Evolutionary conservation across 139 green algal genomes (phyloP), one percentile per base, ranked within the genome.

Genomic region (Chlamydomonas applanata): DNA sequence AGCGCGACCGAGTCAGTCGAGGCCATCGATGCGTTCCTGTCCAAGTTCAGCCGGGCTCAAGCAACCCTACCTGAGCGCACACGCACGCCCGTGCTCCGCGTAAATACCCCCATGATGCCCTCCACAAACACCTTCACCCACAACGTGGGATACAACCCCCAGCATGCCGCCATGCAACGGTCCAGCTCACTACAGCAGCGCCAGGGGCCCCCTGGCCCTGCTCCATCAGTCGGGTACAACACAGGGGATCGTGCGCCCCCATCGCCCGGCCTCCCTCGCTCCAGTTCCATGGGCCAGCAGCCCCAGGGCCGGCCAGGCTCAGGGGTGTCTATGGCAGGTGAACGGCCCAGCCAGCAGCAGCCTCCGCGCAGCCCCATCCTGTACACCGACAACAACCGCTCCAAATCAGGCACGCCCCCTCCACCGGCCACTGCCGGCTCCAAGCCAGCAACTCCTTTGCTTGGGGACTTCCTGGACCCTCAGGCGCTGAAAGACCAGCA

Each of bases 11-110:
- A 72, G 45, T 65, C 45, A 46, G 56, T 78, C 25, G 72, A 83
- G 59, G 66, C 66, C n/a, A 57, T 83, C 19, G 78, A 83, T 44
- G 68, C 57, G 0, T 83, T 83, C 68, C 72, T 83, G 27, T 27
- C 68, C 20, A 67, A 72, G 0, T 83, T 79, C 76, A 73, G 69
- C 33, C 33, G 35, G 7, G 44, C 71, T 49, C 69, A 61, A n/a
- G 46, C 69, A 25, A 63, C 62, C 20, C 53, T 71, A 36, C 61
- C 62, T 7, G 76, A 74, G 62, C 61, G 62, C 27, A 82, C 54
- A 29, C 49, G 44, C 53, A 74, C 74, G 20, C 74, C 74, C 35
- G 64, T 74, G 5, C 65, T 79, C 9, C 64, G 74, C 2, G 1
- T 79, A 27, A 36, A 65, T 27, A 79, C 74, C 0, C 74, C 74